phyloP scores from a whole-genome alignment of 2,329 filamentous ascomycete genomes.

The Xylaria multiplex region DNA sequence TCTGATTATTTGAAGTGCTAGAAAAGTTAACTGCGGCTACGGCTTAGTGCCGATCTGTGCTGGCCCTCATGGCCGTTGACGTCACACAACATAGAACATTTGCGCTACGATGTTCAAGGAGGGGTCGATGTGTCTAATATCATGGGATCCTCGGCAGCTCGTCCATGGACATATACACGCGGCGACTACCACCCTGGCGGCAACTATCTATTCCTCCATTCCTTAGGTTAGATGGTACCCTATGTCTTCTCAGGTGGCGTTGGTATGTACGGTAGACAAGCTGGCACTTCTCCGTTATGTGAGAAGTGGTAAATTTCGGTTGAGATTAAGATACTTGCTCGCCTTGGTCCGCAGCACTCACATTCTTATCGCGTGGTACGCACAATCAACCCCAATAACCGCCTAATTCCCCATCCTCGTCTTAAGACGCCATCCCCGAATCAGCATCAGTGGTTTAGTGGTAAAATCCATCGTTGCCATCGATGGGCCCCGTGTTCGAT shows the following conservation, averaged over 20 bases:
- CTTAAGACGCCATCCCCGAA: neutral
- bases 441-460: slow-evolving; percentile 59
- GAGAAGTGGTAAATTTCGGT: too few relatives aligned
- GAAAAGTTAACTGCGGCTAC: neutral
- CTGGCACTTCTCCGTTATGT: too few relatives aligned
- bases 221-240: too few relatives aligned
- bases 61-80: neutral
- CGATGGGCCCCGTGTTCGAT: slow-evolving; percentile 61
- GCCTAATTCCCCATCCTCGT: neutral
- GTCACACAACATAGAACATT: neutral
- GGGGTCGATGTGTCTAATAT: slow-evolving; percentile 1
- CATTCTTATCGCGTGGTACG: too few relatives aligned
- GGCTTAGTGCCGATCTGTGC: too few relatives aligned
- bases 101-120: slow-evolving; percentile 5
- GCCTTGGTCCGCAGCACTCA: neutral
- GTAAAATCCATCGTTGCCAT: slow-evolving; percentile 66
- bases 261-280: too few relatives aligned
- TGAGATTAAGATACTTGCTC: too few relatives aligned
- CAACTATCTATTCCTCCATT: neutral
- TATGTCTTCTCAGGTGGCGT: too few relatives aligned
- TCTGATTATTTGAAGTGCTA: too few relatives aligned
- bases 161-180: slow-evolving; percentile 16
- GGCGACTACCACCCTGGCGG: slow-evolving; percentile 9
- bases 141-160: slow-evolving; percentile 8
- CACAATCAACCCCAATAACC: too few relatives aligned